phyloP scores from a whole-genome alignment of 2,329 filamentous ascomycete genomes.

The Cercospora brassicicola region DNA sequence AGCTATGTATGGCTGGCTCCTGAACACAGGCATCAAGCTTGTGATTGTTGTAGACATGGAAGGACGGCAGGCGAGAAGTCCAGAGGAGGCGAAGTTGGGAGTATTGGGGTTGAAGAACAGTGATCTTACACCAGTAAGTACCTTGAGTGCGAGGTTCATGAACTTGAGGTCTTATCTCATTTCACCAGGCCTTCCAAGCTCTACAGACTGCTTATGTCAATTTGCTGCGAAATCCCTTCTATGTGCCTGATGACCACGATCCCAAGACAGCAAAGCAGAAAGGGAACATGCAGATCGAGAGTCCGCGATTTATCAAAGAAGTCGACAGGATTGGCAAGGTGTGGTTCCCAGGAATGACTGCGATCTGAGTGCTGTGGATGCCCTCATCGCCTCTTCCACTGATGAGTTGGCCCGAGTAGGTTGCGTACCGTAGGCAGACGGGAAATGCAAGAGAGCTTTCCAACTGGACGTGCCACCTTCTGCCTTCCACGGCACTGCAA shows the following conservation, averaged over 20 bases:
- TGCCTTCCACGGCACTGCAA: neutral
- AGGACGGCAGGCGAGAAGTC: constrained; percentile 57
- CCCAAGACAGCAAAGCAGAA: constrained; percentile 55
- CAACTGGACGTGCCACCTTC: neutral
- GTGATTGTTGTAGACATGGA: constrained; percentile 90
- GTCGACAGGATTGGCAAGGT: constrained; percentile 80
- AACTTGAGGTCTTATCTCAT: neutral
- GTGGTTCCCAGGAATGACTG: constrained; percentile 68
- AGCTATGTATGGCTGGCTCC: constrained; percentile 92
- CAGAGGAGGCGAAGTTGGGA: constrained; percentile 37
- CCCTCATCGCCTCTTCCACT: neutral
- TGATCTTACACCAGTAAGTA: constrained; percentile 77
- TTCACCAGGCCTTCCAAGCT: constrained; percentile 72
- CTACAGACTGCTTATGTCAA: constrained; percentile 90
- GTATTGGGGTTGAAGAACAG: constrained; percentile 73
- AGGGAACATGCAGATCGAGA: constrained; percentile 68
- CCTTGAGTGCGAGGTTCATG: neutral
- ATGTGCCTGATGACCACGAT: constrained; percentile 79
- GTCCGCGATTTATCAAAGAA: constrained; percentile 75
- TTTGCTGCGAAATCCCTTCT: constrained; percentile 91
- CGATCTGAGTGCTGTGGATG: neutral
- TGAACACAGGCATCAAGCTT: constrained; percentile 90
- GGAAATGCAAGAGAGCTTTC: too few species aligned
- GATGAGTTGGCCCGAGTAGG: neutral
- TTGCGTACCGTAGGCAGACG: neutral